Conservation (phyloP, 805 yeast genomes). For the Blastobotrys mokoenaii region DNA sequence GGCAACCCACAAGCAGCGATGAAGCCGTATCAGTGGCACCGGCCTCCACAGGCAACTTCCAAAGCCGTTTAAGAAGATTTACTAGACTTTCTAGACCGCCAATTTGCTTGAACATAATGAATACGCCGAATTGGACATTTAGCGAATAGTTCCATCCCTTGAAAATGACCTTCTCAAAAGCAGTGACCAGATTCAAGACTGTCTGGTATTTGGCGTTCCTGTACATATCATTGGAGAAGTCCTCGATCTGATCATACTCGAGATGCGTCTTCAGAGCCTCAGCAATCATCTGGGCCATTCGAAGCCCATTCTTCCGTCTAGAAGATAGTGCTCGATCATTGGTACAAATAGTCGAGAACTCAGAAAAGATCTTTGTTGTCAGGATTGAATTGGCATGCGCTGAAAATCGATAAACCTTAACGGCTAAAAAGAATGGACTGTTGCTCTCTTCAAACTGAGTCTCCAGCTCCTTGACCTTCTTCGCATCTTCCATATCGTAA, state of each 20-base stretch:
- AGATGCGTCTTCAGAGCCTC: conserved; percentile 15
- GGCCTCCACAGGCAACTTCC: conserved; percentile 9
- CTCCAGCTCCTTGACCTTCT: conserved; percentile 15
- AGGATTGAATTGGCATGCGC: conserved; percentile 8
- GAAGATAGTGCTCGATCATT: conserved; percentile 14
- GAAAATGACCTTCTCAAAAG: conserved; percentile 12
- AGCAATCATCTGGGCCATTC: conserved; percentile 22
- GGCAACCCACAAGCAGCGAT: conserved; percentile 7
- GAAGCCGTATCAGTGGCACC: conserved; percentile 6
- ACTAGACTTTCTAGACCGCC: conserved; percentile 22
- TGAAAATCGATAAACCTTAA: conserved; percentile 15
- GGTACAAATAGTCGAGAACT: conserved; percentile 14
- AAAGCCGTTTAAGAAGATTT: conserved; percentile 16
- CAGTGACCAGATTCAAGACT: conserved; percentile 10
- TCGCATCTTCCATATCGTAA: conserved; percentile 12
- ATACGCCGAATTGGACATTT: conserved; percentile 15
- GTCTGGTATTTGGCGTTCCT: conserved; percentile 11
- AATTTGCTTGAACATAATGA: conserved; percentile 23
- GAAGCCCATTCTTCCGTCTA: conserved; percentile 21
- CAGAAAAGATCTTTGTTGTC: conserved; percentile 13
- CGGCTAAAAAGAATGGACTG: conserved; percentile 7
- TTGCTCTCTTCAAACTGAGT: conserved; percentile 10
- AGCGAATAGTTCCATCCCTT: conserved; percentile 12
- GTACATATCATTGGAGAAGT: conserved; percentile 6
- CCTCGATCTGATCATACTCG: conserved; percentile 8